A percentile compares a stretch with the other conserved stretches of the same genome.
Conservation (phyloP, 768 basidiomycete genomes). For the Termitomyces sp. region DNA sequence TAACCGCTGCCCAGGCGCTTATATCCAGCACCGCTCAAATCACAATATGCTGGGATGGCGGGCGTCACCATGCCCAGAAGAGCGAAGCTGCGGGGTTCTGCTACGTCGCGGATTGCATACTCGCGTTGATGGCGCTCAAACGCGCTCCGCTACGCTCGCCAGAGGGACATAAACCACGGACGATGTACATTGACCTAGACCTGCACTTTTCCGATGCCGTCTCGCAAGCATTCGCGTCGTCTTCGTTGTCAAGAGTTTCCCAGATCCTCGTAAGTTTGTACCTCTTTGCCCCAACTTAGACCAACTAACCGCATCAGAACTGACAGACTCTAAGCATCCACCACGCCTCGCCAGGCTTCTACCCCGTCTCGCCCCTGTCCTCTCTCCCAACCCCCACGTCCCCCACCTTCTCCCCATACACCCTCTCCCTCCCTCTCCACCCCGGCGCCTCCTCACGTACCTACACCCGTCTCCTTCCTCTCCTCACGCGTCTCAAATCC, state of each 20-base stretch:
- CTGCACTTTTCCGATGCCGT: constrained; percentile 91
- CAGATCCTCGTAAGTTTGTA: constrained; percentile 42
- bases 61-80: constrained; percentile 84
- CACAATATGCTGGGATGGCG: constrained; percentile 90
- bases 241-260: constrained; percentile 25
- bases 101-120: constrained; percentile 86
- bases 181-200: constrained; percentile 92
- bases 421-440: constrained; percentile 74
- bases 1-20: constrained; percentile 66
- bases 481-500: constrained; percentile 53
- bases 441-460: constrained; percentile 65
- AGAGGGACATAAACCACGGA: constrained; percentile 38
- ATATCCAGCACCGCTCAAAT: constrained; percentile 44
- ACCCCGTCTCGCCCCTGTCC: constrained; percentile 56
- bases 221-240: constrained; percentile 62
- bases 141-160: constrained; percentile 20
- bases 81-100: constrained; percentile 84
- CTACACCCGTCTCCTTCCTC: constrained; percentile 56
- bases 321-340: constrained; percentile 77
- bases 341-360: constrained; percentile 79
- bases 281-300: background rate
- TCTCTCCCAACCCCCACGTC: constrained; percentile 32
- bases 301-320: background rate
- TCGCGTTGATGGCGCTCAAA: constrained; percentile 72
- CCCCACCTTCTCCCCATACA: constrained; percentile 49